Base-by-base conservation (phyloP, 2,329 filamentous ascomycete genomes). In the Talaromyces sp. region DNA sequence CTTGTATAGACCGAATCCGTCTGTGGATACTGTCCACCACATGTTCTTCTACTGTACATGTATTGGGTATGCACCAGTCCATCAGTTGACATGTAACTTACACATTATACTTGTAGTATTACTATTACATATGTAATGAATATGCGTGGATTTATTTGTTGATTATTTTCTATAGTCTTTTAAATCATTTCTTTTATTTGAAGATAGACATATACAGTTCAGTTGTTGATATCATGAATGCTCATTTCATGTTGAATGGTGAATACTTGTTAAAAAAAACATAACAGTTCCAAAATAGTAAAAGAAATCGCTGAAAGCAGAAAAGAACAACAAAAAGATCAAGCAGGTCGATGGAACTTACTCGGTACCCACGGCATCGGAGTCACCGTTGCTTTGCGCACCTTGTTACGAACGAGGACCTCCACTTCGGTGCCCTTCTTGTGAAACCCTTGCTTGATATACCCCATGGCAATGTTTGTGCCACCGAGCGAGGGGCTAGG, bases 391-490 rank as follows among this genome's bases (percentile, higher is more conserved):
- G 88, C 92, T 77, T 87, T 87, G 69, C 91, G 86, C 72, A 85
- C 81, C 79, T 88, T 90, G 23, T 92, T 92, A 59, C 93, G 82
- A 2, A 96, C 88, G 44, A 91, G 75, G 4, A 96, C 87, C 18
- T 87, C 84, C 6, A 96, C 80, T 78, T 94, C 88, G 0, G 92
- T 96, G 10, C 92, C 92, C 34, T 85, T 82, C 83, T 96, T 96
- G 75, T 96, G 91, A 73, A 88, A 78, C 0, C 91, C 91, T 65
- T 90, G 87, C 76, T 87, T 86, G 72, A 97, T 82, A 73, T 96
- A 96, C 0, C 89, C 95, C 95, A 99, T 99, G 61, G 94, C 92
- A 65, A 99, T 94, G 76, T 98, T 97, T 81, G 89, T 89, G 4
- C 78, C 78, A 66, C 88, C 88, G 55, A 97, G 79, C 0, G 89